Evolutionary conservation across 2,329 filamentous ascomycete species (phyloP).

Genomic region (Beauveria caledonica): DNA sequence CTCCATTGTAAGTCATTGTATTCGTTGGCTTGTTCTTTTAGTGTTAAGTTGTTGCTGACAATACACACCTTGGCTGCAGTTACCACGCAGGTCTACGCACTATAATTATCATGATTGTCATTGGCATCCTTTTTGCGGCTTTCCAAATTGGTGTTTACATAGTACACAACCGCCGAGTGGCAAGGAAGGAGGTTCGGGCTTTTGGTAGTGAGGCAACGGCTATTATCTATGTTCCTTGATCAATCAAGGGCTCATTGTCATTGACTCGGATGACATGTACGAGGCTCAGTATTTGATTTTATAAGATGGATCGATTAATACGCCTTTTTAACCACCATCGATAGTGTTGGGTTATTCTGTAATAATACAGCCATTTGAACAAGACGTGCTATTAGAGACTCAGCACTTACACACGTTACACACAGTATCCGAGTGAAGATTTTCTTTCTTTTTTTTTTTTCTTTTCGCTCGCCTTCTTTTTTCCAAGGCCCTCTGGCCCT

Average conservation of each 20-base stretch:
- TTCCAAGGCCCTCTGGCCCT: too few species aligned
- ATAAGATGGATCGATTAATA: too few species aligned
- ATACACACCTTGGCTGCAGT: conserved; percentile 16
- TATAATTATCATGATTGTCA: conserved; percentile 36
- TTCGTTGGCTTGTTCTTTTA: neutral
- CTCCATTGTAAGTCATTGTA: conserved; percentile 27
- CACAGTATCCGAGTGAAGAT: too few species aligned
- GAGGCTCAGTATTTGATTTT: too few species aligned
- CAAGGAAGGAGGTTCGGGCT: neutral
- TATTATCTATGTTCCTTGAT: neutral
- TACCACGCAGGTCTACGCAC: conserved; percentile 36
- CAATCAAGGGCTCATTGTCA: neutral
- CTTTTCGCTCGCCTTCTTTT: too few species aligned
- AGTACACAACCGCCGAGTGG: neutral
- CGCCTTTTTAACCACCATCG: too few species aligned
- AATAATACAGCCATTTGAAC: too few species aligned
- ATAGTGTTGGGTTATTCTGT: too few species aligned
- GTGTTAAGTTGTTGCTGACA: neutral
- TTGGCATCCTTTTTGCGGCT: conserved; percentile 31
- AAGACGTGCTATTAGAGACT: too few species aligned
- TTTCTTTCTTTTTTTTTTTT: too few species aligned
- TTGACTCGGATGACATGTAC: too few species aligned
- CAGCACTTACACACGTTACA: too few species aligned
- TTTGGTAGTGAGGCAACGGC: neutral
- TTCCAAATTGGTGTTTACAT: conserved; percentile 24